Conservation (phyloP, 169 alveolate species). For the Babesia bovis region DNA sequence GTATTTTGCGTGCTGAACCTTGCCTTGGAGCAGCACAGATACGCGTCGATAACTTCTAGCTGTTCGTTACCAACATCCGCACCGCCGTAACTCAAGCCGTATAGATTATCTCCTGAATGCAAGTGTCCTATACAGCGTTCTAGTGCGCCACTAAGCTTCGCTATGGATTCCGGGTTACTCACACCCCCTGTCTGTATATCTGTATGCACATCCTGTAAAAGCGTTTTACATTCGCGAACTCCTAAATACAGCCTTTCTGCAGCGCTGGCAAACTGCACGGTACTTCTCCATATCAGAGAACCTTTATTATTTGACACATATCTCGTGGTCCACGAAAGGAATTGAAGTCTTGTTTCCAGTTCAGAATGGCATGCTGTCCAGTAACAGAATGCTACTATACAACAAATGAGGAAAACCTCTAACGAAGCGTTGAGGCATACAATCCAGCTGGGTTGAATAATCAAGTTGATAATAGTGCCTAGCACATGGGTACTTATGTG, state of each 20-base stretch:
- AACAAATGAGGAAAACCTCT: background rate
- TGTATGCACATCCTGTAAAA: background rate
- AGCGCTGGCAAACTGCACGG: background rate
- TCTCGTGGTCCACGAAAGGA: conserved; percentile 6
- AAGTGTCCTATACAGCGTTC: conserved; percentile 10
- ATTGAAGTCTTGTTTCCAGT: conserved; percentile 2
- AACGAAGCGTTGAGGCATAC: conserved; percentile 61
- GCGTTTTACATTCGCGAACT: conserved; percentile 2
- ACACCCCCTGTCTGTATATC: background rate
- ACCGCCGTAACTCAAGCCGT: conserved; percentile 6
- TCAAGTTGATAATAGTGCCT: conserved; percentile 34
- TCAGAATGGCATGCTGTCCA: conserved; percentile 2
- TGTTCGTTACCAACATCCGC: conserved; percentile 18
- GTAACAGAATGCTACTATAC: background rate
- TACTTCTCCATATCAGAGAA: background rate
- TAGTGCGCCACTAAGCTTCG: background rate
- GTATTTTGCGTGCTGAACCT: conserved; percentile 5
- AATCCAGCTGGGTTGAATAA: conserved; percentile 18
- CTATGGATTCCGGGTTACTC: background rate
- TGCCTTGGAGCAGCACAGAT: conserved; percentile 10
- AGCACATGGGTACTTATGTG: conserved; percentile 24
- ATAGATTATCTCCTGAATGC: conserved; percentile 3
- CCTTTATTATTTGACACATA: background rate
- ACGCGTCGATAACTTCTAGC: conserved; percentile 44
- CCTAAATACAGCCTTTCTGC: conserved; percentile 32